Evolutionary conservation across 768 basidiomycete genomes (phyloP).

Genomic region (Lentinus tigrinus): DNA sequence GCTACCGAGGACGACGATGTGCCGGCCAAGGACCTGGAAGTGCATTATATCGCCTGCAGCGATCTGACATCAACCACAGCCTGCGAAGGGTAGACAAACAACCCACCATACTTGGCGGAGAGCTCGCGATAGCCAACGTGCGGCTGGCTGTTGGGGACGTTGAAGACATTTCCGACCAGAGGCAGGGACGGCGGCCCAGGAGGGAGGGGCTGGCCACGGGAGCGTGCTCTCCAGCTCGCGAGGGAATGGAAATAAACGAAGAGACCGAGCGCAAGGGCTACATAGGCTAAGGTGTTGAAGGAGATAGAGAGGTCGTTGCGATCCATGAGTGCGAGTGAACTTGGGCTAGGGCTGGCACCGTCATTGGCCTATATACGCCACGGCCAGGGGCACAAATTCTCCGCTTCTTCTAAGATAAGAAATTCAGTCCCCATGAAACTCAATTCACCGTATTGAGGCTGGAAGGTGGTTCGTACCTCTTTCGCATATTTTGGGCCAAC

Average conservation of each 20-base stretch:
- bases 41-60: slow-evolving; percentile 5
- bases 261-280: neutral
- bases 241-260: neutral
- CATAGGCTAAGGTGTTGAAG: neutral
- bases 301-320: neutral
- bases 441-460: too few species aligned
- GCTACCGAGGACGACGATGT: slow-evolving; percentile 25
- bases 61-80: neutral
- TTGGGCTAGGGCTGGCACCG: too few species aligned
- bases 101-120: neutral
- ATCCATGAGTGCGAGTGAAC: neutral
- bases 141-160: neutral
- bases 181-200: slow-evolving; percentile 2
- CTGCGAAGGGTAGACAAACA: too few species aligned
- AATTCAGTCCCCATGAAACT: too few species aligned
- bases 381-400: too few species aligned
- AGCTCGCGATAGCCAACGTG: neutral
- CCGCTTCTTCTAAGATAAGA: too few species aligned
- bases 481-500: too few species aligned
- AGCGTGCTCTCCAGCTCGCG: neutral
- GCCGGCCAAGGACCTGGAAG: neutral
- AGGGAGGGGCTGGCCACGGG: neutral
- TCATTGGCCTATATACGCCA: too few species aligned
- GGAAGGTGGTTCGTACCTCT: too few species aligned
- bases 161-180: neutral